Conservation (phyloP, 2,329 filamentous ascomycete genomes). For the Dactylellina cionopaga region DNA sequence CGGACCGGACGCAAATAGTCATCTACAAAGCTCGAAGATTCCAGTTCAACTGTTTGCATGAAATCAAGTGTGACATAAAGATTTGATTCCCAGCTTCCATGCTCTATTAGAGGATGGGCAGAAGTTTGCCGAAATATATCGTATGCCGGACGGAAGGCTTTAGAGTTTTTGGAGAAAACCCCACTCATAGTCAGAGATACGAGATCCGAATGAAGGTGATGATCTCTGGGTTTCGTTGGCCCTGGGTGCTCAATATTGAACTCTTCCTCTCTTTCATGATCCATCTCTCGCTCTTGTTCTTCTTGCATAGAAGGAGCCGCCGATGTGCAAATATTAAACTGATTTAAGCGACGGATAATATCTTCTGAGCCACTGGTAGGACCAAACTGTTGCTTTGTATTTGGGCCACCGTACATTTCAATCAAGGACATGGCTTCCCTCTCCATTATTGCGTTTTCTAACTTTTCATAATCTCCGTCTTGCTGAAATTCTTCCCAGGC, state of each 20-base stretch:
- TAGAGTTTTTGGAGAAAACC: conserved; percentile 51
- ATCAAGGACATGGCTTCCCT: conserved; percentile 53
- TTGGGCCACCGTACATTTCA: conserved; percentile 31
- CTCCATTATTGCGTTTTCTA: conserved; percentile 66
- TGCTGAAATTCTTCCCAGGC: conserved; percentile 64
- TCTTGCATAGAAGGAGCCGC: conserved; percentile 61
- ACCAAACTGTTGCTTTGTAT: not conserved
- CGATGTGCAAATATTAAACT: not conserved
- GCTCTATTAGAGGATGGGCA: conserved; percentile 52
- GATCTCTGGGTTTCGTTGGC: conserved; percentile 57
- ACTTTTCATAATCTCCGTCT: conserved; percentile 64
- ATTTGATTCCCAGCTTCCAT: conserved; percentile 59
- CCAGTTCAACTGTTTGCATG: conserved; percentile 61
- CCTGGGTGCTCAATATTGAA: conserved; percentile 66
- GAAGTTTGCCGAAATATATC: conserved; percentile 20
- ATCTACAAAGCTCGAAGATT: conserved; percentile 58
- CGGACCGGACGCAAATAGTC: conserved; percentile 64
- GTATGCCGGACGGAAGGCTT: not conserved
- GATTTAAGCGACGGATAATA: conserved; percentile 60
- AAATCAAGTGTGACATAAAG: conserved; percentile 68
- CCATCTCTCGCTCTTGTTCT: conserved; percentile 75
- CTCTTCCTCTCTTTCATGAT: conserved; percentile 72
- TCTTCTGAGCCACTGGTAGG: conserved; percentile 47
- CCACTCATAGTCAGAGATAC: conserved; percentile 40
- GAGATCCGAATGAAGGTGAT: conserved; percentile 61